A percentile compares a stretch with the other conserved stretches of the same genome.
Conservation (phyloP, 176 grass and related monocot genomes). For the Oryza glumipatula region DNA sequence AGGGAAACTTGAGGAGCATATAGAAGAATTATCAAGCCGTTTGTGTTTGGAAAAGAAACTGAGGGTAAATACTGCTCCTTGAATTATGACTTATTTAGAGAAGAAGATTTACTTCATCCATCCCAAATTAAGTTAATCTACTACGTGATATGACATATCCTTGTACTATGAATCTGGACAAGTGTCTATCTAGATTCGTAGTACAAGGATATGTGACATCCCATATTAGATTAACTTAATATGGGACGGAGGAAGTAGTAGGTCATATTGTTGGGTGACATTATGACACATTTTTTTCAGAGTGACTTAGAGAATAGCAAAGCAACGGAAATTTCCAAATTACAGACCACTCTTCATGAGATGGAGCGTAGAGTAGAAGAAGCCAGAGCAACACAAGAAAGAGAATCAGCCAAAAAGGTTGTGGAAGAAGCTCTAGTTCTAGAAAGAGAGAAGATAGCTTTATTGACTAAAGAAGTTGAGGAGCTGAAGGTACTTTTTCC, state of each 20-base stretch:
- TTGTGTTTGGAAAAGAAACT: slow-evolving; percentile 69
- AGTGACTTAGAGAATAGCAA: slow-evolving; percentile 66
- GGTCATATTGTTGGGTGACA: slow-evolving; percentile 13
- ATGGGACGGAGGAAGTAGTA: not conserved
- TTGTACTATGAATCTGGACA: no score
- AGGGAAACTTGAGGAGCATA: slow-evolving; percentile 68
- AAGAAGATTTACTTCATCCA: not conserved
- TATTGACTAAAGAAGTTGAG: slow-evolving; percentile 57
- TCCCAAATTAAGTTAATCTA: no score
- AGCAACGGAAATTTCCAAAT: slow-evolving; percentile 62
- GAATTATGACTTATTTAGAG: slow-evolving; percentile 25
- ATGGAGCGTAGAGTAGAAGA: slow-evolving; percentile 59
- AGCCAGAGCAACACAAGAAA: slow-evolving; percentile 55
- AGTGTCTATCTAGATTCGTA: no score
- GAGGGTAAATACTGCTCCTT: slow-evolving; percentile 48
- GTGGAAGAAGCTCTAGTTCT: slow-evolving; percentile 65
- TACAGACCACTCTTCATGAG: slow-evolving; percentile 58
- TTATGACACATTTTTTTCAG: slow-evolving; percentile 47
- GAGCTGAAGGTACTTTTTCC: slow-evolving; percentile 54
- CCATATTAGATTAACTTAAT: no score
- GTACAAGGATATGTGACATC: no score
- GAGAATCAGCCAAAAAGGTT: slow-evolving; percentile 53
- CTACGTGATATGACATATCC: no score
- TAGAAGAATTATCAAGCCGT: slow-evolving; percentile 64
- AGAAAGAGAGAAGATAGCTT: slow-evolving; percentile 60